These are phyloP conservation scores for Caryopteris hybrid DNA, from an alignment of 305 asterid genomes.

Conservation along the genomic window DNA sequence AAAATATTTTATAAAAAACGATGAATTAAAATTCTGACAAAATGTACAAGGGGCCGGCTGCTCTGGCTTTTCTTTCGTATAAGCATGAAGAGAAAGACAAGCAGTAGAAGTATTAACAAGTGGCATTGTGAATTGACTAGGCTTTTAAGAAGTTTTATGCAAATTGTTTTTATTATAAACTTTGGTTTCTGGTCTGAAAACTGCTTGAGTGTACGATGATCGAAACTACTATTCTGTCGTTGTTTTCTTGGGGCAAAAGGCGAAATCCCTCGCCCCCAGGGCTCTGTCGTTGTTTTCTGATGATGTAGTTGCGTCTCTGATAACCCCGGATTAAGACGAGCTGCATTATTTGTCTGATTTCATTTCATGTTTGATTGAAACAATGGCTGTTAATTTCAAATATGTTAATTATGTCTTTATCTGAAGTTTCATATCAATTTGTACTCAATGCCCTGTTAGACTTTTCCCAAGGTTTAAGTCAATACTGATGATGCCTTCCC, in stretches of 20 bases:
- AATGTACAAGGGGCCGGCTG: constrained; percentile 16
- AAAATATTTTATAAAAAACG: too few species aligned
- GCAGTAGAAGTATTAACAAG: constrained; percentile 11
- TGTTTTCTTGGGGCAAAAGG: too few species aligned
- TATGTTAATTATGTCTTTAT: neutral
- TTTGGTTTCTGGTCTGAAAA: neutral
- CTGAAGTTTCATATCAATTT: neutral
- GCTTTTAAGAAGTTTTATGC: too few species aligned
- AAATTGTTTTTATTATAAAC: too few species aligned
- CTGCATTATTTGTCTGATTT: neutral
- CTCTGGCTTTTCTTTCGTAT: neutral
- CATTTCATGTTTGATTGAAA: neutral
- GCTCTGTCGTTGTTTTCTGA: neutral
- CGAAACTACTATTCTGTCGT: too few species aligned
- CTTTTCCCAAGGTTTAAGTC: constrained; percentile 19
- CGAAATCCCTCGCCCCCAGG: too few species aligned
- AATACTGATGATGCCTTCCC: neutral
- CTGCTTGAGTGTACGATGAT: neutral
- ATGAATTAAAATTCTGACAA: too few species aligned
- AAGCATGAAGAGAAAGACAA: neutral
- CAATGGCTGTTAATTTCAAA: neutral
- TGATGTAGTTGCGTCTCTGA: neutral
- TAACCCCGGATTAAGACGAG: too few species aligned
- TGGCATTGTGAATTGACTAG: constrained; percentile 15
- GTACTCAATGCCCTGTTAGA: neutral